Evolutionary conservation across 164 flowering plant genomes (phyloP).

Genomic region (Houttuynia cordata): DNA sequence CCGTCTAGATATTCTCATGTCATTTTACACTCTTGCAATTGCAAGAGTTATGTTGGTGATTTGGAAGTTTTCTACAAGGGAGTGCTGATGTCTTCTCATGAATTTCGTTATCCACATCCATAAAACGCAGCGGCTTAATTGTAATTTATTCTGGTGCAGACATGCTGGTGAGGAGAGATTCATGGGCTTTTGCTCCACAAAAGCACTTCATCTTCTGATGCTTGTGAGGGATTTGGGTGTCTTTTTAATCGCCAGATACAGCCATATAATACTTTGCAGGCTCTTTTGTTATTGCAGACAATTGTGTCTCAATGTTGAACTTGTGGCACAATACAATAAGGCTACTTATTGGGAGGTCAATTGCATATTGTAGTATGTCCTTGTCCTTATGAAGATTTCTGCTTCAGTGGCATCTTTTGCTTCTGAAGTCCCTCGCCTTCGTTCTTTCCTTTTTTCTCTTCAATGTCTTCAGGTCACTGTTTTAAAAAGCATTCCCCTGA

Average conservation of each 20-base stretch:
- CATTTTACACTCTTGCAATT: not conserved
- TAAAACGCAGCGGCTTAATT: not conserved
- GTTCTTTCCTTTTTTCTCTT: no score
- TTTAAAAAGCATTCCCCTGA: no score
- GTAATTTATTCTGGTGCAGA: conserved; percentile 4
- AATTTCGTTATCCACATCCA: not conserved
- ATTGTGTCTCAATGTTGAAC: not conserved
- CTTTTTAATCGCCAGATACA: not conserved
- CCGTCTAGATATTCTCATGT: no score
- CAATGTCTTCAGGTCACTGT: no score
- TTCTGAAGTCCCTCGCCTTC: no score
- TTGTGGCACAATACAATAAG: not conserved
- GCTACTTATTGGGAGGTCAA: not conserved
- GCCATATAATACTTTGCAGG: conserved; percentile 1
- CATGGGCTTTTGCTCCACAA: conserved; percentile 4
- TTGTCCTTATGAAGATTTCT: not conserved
- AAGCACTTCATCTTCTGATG: conserved; percentile 2
- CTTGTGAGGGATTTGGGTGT: conserved; percentile 1
- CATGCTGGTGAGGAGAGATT: conserved; percentile 4
- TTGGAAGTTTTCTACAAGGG: not conserved
- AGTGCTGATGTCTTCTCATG: no score
- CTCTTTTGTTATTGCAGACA: not conserved
- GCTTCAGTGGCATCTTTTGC: not conserved
- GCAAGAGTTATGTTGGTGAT: not conserved
- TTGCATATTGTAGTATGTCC: not conserved